Base-by-base conservation (phyloP, 768 basidiomycete genomes). In the Ramaria rubella region DNA sequence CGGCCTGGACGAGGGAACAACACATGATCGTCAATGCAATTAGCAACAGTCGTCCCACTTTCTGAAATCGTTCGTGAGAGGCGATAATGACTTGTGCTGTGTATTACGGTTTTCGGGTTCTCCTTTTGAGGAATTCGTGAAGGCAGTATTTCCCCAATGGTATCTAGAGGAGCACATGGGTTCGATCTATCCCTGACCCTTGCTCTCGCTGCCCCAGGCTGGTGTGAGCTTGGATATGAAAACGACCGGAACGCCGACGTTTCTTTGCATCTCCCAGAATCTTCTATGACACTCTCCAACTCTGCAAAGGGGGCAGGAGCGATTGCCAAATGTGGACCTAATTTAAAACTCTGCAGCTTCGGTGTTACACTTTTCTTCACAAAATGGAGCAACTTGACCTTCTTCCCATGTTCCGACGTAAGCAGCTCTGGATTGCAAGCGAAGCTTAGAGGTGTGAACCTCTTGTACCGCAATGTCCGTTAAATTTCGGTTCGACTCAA, bases 361-460 rank as follows among this genome's bases (percentile, higher is more conserved):
- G 81, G 69, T 0, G 77, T 73, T 30, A 90, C 72, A 53, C 76
- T 81, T 71, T 91, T 91, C 69, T 77, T 82, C 65, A 91, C 72
- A 42, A 88, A 74, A 21, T 88, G 83, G 70, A 90, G 78, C 36
- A 92, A 67, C 27, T 76, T 78, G 52, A 86, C 71, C 68, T 81
- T 86, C 69, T 78, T 81, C 38, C 82, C 87, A 67, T 86, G 83
- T 4, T 73, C 67, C 0, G 81, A 80, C 58, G 82, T 77, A 27
- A 90, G 65, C 19, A 89, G 69, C 53, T 76, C 73, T 0, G 88
- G 87, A 3, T 87, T 83, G 64, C 90, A 92, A 17, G 81, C 78
- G 67, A 91, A 90, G 17, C 79, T 79, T 23, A 91, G 68, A 2
- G 90, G 90, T 1, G 81, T 86, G 55, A 90, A 64, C 1, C 73